phyloP scores from a whole-genome alignment of 768 basidiomycete species.

The Tricholomella constricta region DNA sequence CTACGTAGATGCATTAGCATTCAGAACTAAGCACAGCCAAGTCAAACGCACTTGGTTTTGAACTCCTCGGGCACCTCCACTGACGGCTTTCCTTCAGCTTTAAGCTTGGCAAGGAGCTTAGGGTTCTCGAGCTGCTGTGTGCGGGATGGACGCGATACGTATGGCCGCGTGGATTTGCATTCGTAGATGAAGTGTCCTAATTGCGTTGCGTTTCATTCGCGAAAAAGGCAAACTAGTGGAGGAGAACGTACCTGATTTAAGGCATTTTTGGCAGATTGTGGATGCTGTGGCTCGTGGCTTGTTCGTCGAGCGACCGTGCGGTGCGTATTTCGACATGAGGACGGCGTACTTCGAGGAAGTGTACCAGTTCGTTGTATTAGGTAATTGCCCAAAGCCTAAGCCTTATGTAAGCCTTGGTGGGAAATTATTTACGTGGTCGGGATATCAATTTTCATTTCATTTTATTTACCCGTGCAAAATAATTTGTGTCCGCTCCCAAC shows the following conservation, averaged over 20 bases:
- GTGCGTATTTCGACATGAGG: constrained; percentile 79
- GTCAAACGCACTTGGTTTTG: constrained; percentile 63
- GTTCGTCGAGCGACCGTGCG: constrained; percentile 63
- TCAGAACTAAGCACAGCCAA: background rate
- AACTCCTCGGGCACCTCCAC: constrained; percentile 93
- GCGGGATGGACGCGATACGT: constrained; percentile 86
- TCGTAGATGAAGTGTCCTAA: constrained; percentile 89
- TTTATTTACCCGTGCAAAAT: no score
- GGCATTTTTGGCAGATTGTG: constrained; percentile 84
- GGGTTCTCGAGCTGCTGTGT: constrained; percentile 87
- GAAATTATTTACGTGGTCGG: no score
- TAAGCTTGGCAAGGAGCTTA: constrained; percentile 61
- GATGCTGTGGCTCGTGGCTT: constrained; percentile 63
- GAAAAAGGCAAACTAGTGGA: background rate
- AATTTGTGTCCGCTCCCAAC: no score
- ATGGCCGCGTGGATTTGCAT: constrained; percentile 81
- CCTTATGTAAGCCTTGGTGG: no score
- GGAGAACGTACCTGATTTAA: constrained; percentile 56
- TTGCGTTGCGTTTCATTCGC: background rate
- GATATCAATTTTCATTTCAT: no score
- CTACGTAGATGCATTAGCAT: constrained; percentile 35
- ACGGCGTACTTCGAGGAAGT: no score
- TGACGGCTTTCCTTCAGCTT: constrained; percentile 69
- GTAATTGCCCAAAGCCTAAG: no score
- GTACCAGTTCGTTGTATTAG: no score